These are phyloP conservation scores for Trametes cinnabarina DNA, from an alignment of 768 basidiomycete genomes.

Conservation along the genomic window DNA sequence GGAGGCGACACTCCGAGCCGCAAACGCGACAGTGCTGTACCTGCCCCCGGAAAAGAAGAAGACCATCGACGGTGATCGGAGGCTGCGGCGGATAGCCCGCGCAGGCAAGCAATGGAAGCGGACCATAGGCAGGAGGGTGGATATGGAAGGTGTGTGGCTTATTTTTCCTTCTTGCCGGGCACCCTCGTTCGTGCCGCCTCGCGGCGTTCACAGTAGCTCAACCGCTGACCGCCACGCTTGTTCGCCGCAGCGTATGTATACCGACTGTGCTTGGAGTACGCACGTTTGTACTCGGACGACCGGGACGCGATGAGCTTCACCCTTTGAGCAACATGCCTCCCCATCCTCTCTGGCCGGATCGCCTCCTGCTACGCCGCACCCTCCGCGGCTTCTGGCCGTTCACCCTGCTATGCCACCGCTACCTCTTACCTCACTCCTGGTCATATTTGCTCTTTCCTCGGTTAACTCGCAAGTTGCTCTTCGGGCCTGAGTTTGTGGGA, in stretches of 20 bases:
- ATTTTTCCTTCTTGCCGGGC: neutral
- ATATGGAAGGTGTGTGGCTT: conserved; percentile 81
- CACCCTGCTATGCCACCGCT: neutral
- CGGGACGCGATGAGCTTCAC: conserved; percentile 62
- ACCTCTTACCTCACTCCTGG: neutral
- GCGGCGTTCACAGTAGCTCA: neutral
- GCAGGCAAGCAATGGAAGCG: conserved; percentile 94
- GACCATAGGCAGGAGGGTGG: conserved; percentile 74
- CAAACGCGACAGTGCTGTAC: conserved; percentile 46
- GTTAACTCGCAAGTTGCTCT: neutral
- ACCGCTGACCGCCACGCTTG: conserved; percentile 17
- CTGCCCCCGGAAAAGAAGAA: conserved; percentile 36
- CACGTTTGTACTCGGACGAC: conserved; percentile 80
- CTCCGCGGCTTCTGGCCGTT: neutral
- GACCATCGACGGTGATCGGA: conserved; percentile 61
- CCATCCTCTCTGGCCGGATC: neutral
- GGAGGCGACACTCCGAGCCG: conserved; percentile 49
- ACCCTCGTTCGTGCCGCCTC: neutral
- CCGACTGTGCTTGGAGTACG: conserved; percentile 86
- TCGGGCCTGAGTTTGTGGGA: conserved; percentile 7
- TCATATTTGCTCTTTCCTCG: neutral
- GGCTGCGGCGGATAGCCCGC: conserved; percentile 77
- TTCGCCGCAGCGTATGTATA: conserved; percentile 71
- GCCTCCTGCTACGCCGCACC: neutral
- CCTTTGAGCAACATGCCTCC: conserved; percentile 16